Evolutionary conservation across 495 filamentous ascomycete genomes (phyloP).

Genomic region (Penicillium atrosanguineum): DNA sequence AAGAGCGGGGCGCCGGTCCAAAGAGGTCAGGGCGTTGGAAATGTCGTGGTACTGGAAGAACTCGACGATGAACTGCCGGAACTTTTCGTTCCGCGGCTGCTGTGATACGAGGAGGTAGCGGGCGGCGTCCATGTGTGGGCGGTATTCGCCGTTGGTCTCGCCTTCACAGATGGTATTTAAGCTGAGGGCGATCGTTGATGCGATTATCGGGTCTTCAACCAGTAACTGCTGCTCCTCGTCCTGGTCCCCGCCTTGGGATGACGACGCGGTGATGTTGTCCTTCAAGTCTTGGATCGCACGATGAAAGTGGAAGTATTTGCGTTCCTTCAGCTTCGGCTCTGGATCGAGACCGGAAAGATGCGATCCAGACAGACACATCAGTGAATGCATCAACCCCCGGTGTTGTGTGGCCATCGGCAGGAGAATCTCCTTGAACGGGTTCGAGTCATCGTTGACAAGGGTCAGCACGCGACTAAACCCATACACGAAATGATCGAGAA

Average conservation of each 20-base stretch:
- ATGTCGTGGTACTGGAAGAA: slow-evolving; percentile 92
- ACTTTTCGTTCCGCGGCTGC: slow-evolving; percentile 60
- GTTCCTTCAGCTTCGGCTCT: slow-evolving; percentile 42
- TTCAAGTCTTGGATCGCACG: slow-evolving; percentile 46
- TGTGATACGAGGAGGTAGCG: slow-evolving; percentile 63
- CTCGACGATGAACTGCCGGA: slow-evolving; percentile 80
- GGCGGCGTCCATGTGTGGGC: slow-evolving; percentile 76
- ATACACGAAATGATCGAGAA: slow-evolving; percentile 84
- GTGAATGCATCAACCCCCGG: slow-evolving; percentile 86
- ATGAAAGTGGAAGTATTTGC: slow-evolving; percentile 49
- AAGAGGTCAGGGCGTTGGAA: slow-evolving; percentile 73
- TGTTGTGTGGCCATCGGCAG: slow-evolving; percentile 83
- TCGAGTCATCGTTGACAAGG: slow-evolving; percentile 78
- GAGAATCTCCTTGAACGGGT: slow-evolving; percentile 86
- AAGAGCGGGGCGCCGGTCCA: slow-evolving; percentile 53
- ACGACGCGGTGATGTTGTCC: slow-evolving; percentile 42
- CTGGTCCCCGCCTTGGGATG: slow-evolving; percentile 14
- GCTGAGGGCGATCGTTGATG: slow-evolving; percentile 81
- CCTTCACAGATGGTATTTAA: slow-evolving; percentile 79
- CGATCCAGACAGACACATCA: slow-evolving; percentile 81
- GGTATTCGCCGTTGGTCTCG: slow-evolving; percentile 72
- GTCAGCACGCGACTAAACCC: slow-evolving; percentile 79
- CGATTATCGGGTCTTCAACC: slow-evolving; percentile 58
- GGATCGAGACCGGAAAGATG: slow-evolving; percentile 60
- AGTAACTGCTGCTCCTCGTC: slow-evolving; percentile 37